Evolutionary conservation across 257 asterid genomes (phyloP).

Genomic region (Ilex asprella): DNA sequence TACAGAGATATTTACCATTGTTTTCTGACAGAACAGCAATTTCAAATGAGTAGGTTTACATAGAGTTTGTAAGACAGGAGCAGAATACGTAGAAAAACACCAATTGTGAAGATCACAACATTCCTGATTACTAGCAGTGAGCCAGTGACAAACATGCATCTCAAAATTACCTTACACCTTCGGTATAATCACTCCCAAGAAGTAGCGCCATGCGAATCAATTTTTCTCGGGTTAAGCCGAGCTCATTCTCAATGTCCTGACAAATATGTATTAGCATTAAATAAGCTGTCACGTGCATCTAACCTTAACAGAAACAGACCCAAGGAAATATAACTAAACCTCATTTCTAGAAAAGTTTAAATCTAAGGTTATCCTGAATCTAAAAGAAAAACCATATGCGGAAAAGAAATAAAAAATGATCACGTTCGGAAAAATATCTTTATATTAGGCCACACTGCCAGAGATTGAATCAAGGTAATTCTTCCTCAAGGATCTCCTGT

Average conservation of each 20-base stretch:
- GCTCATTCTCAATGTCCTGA: constrained; percentile 86
- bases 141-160: constrained; percentile 6
- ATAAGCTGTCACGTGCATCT: not conserved
- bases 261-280: constrained; percentile 9
- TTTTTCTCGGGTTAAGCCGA: constrained; percentile 80
- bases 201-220: constrained; percentile 77
- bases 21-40: too few species aligned
- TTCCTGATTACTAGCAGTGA: constrained; percentile 1
- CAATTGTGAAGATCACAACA: not conserved
- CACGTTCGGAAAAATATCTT: too few species aligned
- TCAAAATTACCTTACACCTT: constrained; percentile 75
- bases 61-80: not conserved
- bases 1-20: too few species aligned
- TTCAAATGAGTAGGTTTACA: not conserved
- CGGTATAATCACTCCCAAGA: constrained; percentile 96
- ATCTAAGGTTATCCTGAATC: not conserved
- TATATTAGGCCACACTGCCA: too few species aligned
- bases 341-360: constrained; percentile 1
- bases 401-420: not conserved
- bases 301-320: constrained; percentile 3
- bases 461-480: too few species aligned
- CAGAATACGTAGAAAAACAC: not conserved
- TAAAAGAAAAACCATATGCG: not conserved
- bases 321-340: constrained; percentile 3
- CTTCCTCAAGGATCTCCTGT: too few species aligned